Base-by-base conservation (phyloP, 1,284 basidiomycete genomes). In the Cryptococcus amylolentus region DNA sequence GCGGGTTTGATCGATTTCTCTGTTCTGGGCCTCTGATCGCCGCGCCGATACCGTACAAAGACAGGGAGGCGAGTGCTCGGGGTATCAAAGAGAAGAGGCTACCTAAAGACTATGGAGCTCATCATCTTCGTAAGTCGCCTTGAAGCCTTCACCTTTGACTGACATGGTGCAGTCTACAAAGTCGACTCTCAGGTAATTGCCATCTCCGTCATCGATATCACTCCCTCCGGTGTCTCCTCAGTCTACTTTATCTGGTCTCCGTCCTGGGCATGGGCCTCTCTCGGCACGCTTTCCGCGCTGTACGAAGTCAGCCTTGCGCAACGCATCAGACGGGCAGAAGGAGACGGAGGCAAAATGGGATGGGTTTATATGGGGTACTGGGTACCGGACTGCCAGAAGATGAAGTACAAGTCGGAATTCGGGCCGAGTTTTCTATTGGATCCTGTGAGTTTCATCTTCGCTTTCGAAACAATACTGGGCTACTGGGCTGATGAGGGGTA, bases 351-450 rank as follows among this genome's bases (percentile, higher is more conserved):
- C 20, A 20, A 20, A 23, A 81, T 92, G 83, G 71, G 77, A 9
- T 87, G 81, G 60, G 77, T 94, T 35, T 94, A 94, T 71, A 88
- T 96, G 86, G 92, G 93, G 3, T 96, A 86, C 75, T 97, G 96
- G 75, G 88, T 97, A 51, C 84, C 95, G 64, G 86, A 87, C 0
- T 98, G 94, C 67, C 84, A 80, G 54, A 99, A 99, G 78, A 98
- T 98, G 96, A 82, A 83, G 57, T 98, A 98, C 79, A 99, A 99
- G 75, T 92, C 86, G 26, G 89, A 95, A 53, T 98, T 94, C 65
- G 73, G 80, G 0, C 95, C 96, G 0, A 93, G 91, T 5, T 90
- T 84, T 68, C 81, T 99, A 7, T 84, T 88, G 13, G 95, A 99
- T 76, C 91, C 93, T 9, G 88, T 91, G 63, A 67, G 82, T 69